These are phyloP conservation scores for Rosa rugosa DNA, from an alignment of 306 rosid species.

Conservation along the genomic window DNA sequence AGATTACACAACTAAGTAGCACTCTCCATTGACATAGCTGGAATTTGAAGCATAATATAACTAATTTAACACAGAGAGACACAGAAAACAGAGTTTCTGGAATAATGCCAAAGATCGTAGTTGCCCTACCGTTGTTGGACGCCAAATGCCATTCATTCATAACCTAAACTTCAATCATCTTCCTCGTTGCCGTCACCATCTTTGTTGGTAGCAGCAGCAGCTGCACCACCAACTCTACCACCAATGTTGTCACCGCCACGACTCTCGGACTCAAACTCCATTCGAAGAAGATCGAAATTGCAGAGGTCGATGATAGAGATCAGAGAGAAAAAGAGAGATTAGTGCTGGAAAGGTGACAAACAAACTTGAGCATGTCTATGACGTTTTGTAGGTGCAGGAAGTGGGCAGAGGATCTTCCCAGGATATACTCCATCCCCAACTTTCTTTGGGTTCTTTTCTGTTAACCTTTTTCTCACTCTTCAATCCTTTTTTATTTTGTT, in stretches of 20 bases:
- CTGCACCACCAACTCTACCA: background rate
- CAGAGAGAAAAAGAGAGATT: background rate
- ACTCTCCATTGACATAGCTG: background rate
- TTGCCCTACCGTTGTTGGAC: constrained; percentile 26
- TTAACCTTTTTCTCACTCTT: background rate
- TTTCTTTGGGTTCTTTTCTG: background rate
- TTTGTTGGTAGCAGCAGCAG: background rate
- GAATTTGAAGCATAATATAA: background rate
- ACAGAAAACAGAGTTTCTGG: background rate
- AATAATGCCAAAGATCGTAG: constrained; percentile 34
- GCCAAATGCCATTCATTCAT: background rate
- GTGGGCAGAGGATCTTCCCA: constrained; percentile 32
- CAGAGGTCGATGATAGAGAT: background rate
- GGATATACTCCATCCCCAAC: constrained; percentile 28
- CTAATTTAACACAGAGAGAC: background rate
- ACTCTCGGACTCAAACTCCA: constrained; percentile 1
- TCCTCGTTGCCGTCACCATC: background rate
- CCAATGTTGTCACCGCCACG: constrained; percentile 8
- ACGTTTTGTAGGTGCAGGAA: constrained; percentile 30
- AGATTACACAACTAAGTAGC: background rate
- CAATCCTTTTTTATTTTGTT: background rate
- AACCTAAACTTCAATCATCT: background rate
- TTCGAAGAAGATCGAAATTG: background rate
- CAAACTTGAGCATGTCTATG: background rate
- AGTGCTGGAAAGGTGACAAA: constrained; percentile 12